Percentiles rank a stretch among this genome's conserved stretches.
Conservation (phyloP, 352 stramenopile genomes). For the Phytophthora niederhauseri region DNA sequence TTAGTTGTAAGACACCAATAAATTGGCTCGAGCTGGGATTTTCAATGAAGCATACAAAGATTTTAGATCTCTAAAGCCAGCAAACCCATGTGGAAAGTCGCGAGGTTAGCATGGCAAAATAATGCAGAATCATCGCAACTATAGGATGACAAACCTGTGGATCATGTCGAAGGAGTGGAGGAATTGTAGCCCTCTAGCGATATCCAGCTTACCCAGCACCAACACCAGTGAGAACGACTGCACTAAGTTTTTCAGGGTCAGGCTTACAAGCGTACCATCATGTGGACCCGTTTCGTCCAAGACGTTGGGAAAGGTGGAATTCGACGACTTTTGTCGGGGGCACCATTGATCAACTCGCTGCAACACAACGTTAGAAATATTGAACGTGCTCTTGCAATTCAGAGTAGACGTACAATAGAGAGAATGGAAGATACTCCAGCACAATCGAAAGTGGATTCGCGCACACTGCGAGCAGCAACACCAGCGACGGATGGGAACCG, state of each 20-base stretch:
- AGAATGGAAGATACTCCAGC: slow-evolving; percentile 82
- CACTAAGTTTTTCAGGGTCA: not conserved
- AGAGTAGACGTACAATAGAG: slow-evolving; percentile 62
- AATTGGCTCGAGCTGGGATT: not conserved
- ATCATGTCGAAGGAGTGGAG: slow-evolving; percentile 86
- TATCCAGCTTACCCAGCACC: slow-evolving; percentile 56
- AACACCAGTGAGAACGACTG: not conserved
- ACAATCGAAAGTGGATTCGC: slow-evolving; percentile 63
- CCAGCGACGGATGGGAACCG: slow-evolving; percentile 69
- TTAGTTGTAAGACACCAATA: not conserved
- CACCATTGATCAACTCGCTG: slow-evolving; percentile 80
- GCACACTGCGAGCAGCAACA: slow-evolving; percentile 73
- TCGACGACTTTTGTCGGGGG: slow-evolving; percentile 55
- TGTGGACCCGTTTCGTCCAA: slow-evolving; percentile 79
- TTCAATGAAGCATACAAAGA: slow-evolving; percentile 57
- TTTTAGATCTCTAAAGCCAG: slow-evolving; percentile 64
- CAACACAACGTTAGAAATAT: slow-evolving; percentile 1
- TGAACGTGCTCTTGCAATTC: not conserved
- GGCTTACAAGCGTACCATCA: slow-evolving; percentile 59
- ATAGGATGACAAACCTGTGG: slow-evolving; percentile 48
- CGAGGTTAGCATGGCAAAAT: slow-evolving; percentile 3
- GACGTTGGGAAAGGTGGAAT: slow-evolving; percentile 68
- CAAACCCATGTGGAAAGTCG: not conserved
- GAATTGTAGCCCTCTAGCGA: slow-evolving; percentile 74
- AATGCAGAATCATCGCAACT: not conserved